A percentile compares a stretch with the other conserved stretches of the same genome.
Evolutionary conservation across 2,329 filamentous ascomycete genomes (phyloP).

Genomic region (Mycosphaerelloides madeirae): DNA sequence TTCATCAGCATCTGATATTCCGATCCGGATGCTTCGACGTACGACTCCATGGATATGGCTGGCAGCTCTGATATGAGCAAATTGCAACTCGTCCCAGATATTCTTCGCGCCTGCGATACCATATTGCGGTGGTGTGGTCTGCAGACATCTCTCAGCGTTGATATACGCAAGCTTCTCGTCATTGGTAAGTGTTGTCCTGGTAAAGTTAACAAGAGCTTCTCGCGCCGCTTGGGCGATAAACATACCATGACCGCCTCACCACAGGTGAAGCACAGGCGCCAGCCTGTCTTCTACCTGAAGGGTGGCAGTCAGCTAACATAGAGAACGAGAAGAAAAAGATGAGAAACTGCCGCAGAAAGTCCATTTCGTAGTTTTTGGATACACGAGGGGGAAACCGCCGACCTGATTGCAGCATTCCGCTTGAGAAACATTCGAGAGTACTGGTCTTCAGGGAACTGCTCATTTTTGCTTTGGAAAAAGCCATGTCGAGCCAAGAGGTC

Average conservation of each 20-base stretch:
- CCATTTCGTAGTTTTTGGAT: too few relatives aligned
- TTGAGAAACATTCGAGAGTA: too few relatives aligned
- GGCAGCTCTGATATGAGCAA: constrained; percentile 18
- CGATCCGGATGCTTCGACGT: background rate
- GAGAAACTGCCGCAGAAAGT: too few relatives aligned
- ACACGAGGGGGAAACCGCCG: too few relatives aligned
- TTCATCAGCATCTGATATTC: background rate
- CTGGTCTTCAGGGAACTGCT: too few relatives aligned
- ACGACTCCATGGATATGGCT: constrained; percentile 22
- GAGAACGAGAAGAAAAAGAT: too few relatives aligned
- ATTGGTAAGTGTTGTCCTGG: constrained; percentile 13
- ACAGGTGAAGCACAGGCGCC: constrained; percentile 3
- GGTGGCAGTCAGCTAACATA: background rate
- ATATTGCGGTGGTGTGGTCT: constrained; percentile 15
- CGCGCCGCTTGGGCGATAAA: background rate
- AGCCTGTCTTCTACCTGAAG: background rate
- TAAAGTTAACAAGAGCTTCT: background rate
- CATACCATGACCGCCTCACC: constrained; percentile 6
- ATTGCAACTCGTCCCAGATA: constrained; percentile 23
- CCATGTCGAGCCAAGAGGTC: too few relatives aligned
- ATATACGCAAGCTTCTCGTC: constrained; percentile 16
- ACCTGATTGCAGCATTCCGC: too few relatives aligned
- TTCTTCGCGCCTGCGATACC: constrained; percentile 16
- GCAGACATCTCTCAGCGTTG: constrained; percentile 17
- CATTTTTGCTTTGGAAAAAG: too few relatives aligned